Conservation (phyloP, 1,139 yeast species). For the Spathaspora sp. region DNA sequence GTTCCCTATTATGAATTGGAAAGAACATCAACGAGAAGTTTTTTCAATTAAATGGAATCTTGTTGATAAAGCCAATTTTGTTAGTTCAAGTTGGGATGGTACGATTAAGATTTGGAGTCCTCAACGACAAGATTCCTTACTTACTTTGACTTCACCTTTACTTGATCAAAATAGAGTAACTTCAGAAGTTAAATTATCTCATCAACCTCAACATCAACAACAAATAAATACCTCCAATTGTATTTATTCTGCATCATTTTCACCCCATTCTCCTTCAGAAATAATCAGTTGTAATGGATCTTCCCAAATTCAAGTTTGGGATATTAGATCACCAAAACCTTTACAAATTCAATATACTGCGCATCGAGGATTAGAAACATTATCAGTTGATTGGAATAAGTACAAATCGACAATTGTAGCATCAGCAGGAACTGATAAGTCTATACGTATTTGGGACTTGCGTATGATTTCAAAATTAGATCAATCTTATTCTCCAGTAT, state of each 20-base stretch:
- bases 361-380: slow-evolving; percentile 79
- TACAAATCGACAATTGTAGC: slow-evolving; percentile 78
- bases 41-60: slow-evolving; percentile 85
- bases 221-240: slow-evolving; percentile 45
- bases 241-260: slow-evolving; percentile 76
- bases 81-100: slow-evolving; percentile 92
- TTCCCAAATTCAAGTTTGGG: slow-evolving; percentile 81
- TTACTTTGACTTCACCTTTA: slow-evolving; percentile 50
- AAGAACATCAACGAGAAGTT: slow-evolving; percentile 85
- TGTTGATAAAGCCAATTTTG: slow-evolving; percentile 69
- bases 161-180: slow-evolving; percentile 30
- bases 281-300: slow-evolving; percentile 79
- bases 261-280: slow-evolving; percentile 80
- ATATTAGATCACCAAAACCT: slow-evolving; percentile 66
- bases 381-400: slow-evolving; percentile 87
- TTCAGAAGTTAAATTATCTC: slow-evolving; percentile 30
- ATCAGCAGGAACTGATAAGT: slow-evolving; percentile 86
- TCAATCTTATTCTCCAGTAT: slow-evolving; percentile 36
- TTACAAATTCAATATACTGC: slow-evolving; percentile 63
- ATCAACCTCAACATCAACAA: slow-evolving; percentile 25
- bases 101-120: slow-evolving; percentile 76
- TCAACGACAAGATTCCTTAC: slow-evolving; percentile 52
- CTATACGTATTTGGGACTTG: slow-evolving; percentile 83
- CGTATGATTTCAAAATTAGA: slow-evolving; percentile 58
- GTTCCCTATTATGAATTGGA: slow-evolving; percentile 75